phyloP scores from a whole-genome alignment of 129 eudicot genomes.

The Oenanthe sinensis region DNA sequence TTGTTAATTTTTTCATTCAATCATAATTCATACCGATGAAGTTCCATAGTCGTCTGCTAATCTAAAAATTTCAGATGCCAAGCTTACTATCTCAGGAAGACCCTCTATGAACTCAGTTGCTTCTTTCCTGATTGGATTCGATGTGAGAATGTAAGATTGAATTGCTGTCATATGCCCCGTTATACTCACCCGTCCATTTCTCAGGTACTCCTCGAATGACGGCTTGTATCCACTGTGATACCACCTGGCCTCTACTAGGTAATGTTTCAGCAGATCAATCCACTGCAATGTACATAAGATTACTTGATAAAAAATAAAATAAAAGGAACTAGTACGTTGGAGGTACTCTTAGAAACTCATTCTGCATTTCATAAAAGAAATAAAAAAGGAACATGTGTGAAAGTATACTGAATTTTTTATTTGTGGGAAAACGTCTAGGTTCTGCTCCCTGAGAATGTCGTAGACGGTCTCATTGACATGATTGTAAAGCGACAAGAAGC shows the following conservation, averaged over 20 bases:
- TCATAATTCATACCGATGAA: neutral
- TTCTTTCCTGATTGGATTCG: neutral
- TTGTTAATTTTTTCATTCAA: too few species aligned
- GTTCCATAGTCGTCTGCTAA: neutral
- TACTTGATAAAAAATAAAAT: too few species aligned
- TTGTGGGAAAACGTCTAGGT: slow-evolving; percentile 25
- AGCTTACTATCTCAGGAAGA: neutral
- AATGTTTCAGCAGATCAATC: slow-evolving; percentile 38
- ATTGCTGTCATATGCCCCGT: neutral
- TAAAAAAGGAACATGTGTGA: neutral
- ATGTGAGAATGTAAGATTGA: neutral
- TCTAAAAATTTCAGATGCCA: neutral
- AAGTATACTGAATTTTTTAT: slow-evolving; percentile 23
- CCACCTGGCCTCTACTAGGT: slow-evolving; percentile 51
- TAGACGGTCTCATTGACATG: slow-evolving; percentile 38
- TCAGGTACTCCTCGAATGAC: neutral
- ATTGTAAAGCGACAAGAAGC: slow-evolving; percentile 39
- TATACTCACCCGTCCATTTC: neutral
- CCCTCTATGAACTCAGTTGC: neutral
- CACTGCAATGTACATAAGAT: slow-evolving; percentile 22
- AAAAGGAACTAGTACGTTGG: too few species aligned
- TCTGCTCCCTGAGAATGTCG: slow-evolving; percentile 28
- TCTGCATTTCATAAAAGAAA: too few species aligned
- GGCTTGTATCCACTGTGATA: neutral
- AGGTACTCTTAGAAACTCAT: too few species aligned